Evolutionary conservation across 495 filamentous ascomycete species (phyloP).

Genomic region (Rhypophila decipiens): DNA sequence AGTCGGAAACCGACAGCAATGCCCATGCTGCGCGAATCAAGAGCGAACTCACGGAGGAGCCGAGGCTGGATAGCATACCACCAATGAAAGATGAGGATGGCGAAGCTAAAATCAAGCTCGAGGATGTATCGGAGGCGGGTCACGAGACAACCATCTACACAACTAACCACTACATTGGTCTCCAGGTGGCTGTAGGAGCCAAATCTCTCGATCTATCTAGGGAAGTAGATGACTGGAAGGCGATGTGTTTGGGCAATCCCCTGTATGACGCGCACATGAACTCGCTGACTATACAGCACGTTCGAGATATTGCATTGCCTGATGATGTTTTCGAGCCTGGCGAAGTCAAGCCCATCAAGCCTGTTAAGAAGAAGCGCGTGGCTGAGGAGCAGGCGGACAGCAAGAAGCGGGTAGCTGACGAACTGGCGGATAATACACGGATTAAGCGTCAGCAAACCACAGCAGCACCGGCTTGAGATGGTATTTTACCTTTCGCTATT

Average conservation of each 20-base stretch:
- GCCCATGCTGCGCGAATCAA: slow-evolving; percentile 8
- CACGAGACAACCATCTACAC: slow-evolving; percentile 19
- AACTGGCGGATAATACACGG: slow-evolving; percentile 10
- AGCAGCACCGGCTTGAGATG: slow-evolving; percentile 15
- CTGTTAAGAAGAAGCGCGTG: slow-evolving; percentile 44
- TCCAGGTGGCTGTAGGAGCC: slow-evolving; percentile 35
- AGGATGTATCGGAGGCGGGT: slow-evolving; percentile 17
- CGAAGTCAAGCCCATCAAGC: slow-evolving; percentile 61
- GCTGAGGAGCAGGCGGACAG: slow-evolving; percentile 17
- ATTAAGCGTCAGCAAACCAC: slow-evolving; percentile 27
- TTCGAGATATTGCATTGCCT: slow-evolving; percentile 77
- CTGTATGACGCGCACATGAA: slow-evolving; percentile 53
- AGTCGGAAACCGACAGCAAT: slow-evolving; percentile 26
- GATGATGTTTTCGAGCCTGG: slow-evolving; percentile 81
- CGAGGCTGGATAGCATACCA: neutral
- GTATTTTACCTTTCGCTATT: neutral
- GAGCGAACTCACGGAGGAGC: slow-evolving; percentile 18
- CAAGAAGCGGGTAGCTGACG: slow-evolving; percentile 24
- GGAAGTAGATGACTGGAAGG: slow-evolving; percentile 69
- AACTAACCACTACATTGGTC: slow-evolving; percentile 29
- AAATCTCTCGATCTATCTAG: slow-evolving; percentile 62
- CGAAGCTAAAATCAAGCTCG: slow-evolving; percentile 14
- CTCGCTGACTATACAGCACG: slow-evolving; percentile 64
- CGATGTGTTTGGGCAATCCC: slow-evolving; percentile 57
- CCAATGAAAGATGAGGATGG: slow-evolving; percentile 15